Conservation (phyloP, 495 filamentous ascomycete genomes). For the Endocarpon pusillum region DNA sequence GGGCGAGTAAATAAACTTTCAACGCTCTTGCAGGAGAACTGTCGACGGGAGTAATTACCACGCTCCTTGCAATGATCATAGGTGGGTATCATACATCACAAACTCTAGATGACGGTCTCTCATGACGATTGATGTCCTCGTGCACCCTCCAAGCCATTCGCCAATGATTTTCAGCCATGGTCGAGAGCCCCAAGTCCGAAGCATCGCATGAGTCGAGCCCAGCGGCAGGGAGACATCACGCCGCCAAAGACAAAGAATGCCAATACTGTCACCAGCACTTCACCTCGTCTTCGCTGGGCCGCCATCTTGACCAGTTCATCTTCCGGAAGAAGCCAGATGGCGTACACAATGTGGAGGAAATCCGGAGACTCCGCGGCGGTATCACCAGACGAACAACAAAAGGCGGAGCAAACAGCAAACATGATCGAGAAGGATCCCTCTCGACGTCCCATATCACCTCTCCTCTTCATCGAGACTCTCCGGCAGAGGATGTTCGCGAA, state of each 20-base stretch:
- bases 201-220: no score
- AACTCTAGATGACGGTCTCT: no score
- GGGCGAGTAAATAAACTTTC: no score
- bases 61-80: no score
- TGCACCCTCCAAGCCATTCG: no score
- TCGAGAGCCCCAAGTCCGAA: no score
- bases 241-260: conserved; percentile 63
- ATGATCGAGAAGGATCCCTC: conserved; percentile 3
- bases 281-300: conserved; percentile 82
- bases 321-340: conserved; percentile 81
- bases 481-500: conserved; percentile 4
- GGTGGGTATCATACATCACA: no score
- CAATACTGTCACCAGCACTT: conserved; percentile 74
- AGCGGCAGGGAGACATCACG: conserved; percentile 23
- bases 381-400: conserved; percentile 66
- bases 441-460: background rate
- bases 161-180: no score
- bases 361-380: conserved; percentile 57
- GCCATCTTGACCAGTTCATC: conserved; percentile 81
- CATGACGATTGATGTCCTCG: no score
- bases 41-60: no score
- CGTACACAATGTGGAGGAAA: conserved; percentile 73
- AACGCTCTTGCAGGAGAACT: no score
- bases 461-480: conserved; percentile 1
- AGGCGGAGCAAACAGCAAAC: no score